phyloP scores from a whole-genome alignment of 768 basidiomycete species.

The Boletus huronensis region DNA sequence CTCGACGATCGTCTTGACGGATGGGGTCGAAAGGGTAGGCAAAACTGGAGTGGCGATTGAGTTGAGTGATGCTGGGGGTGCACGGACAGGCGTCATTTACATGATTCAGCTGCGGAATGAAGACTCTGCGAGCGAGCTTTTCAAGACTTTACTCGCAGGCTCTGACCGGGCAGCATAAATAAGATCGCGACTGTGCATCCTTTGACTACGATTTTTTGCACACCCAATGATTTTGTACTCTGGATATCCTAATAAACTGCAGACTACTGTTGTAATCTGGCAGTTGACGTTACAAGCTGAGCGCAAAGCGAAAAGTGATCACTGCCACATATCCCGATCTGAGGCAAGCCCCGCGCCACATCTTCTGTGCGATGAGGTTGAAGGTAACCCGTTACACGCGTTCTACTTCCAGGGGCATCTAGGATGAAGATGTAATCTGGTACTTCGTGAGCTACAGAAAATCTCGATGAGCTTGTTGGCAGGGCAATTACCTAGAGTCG shows the following conservation, averaged over 20 bases:
- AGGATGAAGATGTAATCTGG: slow-evolving; percentile 89
- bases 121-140: slow-evolving; percentile 76
- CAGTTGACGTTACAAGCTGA: slow-evolving; percentile 41
- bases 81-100: slow-evolving; percentile 89
- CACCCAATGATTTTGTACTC: background rate
- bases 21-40: slow-evolving; percentile 97
- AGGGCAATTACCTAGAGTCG: slow-evolving; percentile 60
- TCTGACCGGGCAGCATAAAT: slow-evolving; percentile 60
- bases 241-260: slow-evolving; percentile 12
- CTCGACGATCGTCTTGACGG: slow-evolving; percentile 92
- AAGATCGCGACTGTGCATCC: background rate
- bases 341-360: slow-evolving; percentile 74
- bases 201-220: background rate
- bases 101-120: slow-evolving; percentile 97
- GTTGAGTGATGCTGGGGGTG: slow-evolving; percentile 79
- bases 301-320: slow-evolving; percentile 83
- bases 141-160: slow-evolving; percentile 81
- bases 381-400: slow-evolving; percentile 52
- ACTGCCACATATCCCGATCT: slow-evolving; percentile 72
- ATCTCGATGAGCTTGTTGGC: background rate
- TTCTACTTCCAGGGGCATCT: slow-evolving; percentile 36
- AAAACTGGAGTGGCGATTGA: slow-evolving; percentile 98
- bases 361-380: slow-evolving; percentile 55
- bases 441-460: slow-evolving; percentile 6
- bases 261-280: slow-evolving; percentile 6